Base-by-base conservation (phyloP, 805 yeast genomes). In the Sugiyamaella valdiviana region DNA sequence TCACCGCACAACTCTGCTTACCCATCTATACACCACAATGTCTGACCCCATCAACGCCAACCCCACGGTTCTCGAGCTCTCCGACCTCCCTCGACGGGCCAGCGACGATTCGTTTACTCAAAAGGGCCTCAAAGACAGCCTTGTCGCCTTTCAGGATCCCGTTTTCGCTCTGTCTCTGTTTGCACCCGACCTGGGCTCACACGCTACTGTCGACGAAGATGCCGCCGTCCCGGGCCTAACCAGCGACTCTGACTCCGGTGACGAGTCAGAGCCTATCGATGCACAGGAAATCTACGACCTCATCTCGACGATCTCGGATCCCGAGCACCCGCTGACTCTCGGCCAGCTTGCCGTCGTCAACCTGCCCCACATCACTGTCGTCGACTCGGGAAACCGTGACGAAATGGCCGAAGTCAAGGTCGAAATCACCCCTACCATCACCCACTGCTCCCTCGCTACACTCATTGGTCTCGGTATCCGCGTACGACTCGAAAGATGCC, bases 381-480 rank as follows among this genome's bases (percentile, higher is more conserved):
- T 66, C 2, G 85, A 86, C 59, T 71, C 79, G 9, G 77, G 78
- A 3, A 72, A 75, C 45, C 57, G 62, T 21, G 57, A 71, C 24
- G 75, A 76, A 35, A 79, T 89, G 59, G 84, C 93, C 0, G 86
- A 83, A 53, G 87, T 93, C 0, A 60, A 79, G 19, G 87, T 93
- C 23, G 79, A 77, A 57, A 93, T 93, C 52, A 93, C 99, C 0
- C 99, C 99, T 1, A 93, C 99, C 0, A 91, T 93, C 58, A 93
- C 98, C 3, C 99, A 93, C 62, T 93, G 99, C 64, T 88, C 96
- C 0, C 72, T 93, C 52, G 99, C 99, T 0, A 93, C 99, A 0
- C 75, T 93, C 43, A 93, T 93, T 50, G 99, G 99, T 0, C 74
- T 93, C 36, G 98, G 99, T 0, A 87, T 93, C 46, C 73, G 97